These are phyloP conservation scores for button mushroom (Agaricus bisporus) DNA, from an alignment of 768 basidiomycete species.

Conservation along the genomic window DNA sequence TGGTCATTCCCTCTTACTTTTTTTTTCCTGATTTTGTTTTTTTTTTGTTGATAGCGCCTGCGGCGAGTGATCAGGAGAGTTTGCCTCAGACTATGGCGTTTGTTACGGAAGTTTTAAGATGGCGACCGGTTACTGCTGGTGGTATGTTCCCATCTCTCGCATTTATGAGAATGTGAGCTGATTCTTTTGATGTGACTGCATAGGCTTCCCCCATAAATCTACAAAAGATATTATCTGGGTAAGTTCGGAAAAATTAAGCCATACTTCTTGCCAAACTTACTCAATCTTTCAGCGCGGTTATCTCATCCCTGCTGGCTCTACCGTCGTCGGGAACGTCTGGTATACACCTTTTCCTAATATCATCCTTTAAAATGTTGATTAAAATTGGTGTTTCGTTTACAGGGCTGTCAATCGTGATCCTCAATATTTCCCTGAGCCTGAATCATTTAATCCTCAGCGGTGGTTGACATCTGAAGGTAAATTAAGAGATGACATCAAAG, in stretches of 20 bases:
- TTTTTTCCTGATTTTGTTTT: neutral
- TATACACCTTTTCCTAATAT: conserved; percentile 13
- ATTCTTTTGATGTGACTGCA: neutral
- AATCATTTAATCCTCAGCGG: conserved; percentile 50
- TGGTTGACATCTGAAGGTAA: conserved; percentile 43
- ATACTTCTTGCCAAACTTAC: neutral
- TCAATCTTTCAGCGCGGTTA: conserved; percentile 31
- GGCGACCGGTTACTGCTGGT: conserved; percentile 44
- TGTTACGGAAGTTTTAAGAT: conserved; percentile 43
- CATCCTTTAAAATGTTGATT: neutral
- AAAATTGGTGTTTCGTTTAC: neutral
- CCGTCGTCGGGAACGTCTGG: conserved; percentile 59
- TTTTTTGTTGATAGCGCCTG: conserved; percentile 24
- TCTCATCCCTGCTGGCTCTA: conserved; percentile 50
- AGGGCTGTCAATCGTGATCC: conserved; percentile 58
- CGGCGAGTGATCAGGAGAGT: conserved; percentile 31
- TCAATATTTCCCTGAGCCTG: conserved; percentile 50
- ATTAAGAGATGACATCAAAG: conserved; percentile 46
- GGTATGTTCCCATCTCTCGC: conserved; percentile 20
- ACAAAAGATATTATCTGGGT: conserved; percentile 63
- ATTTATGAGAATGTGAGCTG: neutral
- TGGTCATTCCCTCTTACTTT: neutral
- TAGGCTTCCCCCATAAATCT: conserved; percentile 58
- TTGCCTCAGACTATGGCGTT: conserved; percentile 43
- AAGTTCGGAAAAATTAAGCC: conserved; percentile 2